Evolutionary conservation across 2,329 filamentous ascomycete genomes (phyloP).

Genomic region (Cercospora sojina): DNA sequence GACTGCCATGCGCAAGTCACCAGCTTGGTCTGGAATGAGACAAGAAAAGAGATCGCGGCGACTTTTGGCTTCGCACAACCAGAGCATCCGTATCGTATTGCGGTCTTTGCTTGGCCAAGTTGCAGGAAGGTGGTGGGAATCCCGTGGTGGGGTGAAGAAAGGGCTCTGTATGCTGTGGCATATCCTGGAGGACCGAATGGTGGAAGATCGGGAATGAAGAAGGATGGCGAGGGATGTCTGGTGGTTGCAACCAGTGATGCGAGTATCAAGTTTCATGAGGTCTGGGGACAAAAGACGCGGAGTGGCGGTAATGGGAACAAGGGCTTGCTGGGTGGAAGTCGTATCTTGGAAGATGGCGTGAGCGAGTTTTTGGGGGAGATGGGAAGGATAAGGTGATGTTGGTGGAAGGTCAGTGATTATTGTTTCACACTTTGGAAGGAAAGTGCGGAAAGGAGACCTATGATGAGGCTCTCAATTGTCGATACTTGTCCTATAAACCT

Average conservation of each 20-base stretch:
- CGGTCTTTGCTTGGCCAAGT: constrained; percentile 91
- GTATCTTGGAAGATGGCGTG: constrained; percentile 78
- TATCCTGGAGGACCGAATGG: constrained; percentile 67
- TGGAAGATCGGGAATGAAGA: constrained; percentile 19
- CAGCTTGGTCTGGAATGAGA: constrained; percentile 75
- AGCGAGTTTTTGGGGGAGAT: constrained; percentile 70
- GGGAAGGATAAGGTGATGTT: constrained; percentile 2
- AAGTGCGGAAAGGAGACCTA: neutral
- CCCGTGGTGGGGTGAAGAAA: constrained; percentile 75
- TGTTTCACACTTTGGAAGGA: neutral
- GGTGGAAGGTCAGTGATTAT: neutral
- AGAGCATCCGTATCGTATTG: constrained; percentile 83
- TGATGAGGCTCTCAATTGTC: neutral
- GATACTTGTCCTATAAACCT: neutral
- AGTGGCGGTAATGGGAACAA: constrained; percentile 36
- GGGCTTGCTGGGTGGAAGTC: constrained; percentile 70
- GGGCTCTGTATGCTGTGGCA: constrained; percentile 82
- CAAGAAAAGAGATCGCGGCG: constrained; percentile 78
- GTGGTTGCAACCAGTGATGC: constrained; percentile 90
- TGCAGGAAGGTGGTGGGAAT: constrained; percentile 83
- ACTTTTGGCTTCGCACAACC: constrained; percentile 93
- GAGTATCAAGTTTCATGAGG: constrained; percentile 91
- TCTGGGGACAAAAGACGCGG: constrained; percentile 61
- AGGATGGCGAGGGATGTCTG: constrained; percentile 71
- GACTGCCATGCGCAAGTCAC: constrained; percentile 92